phyloP scores from a whole-genome alignment of 257 asterid species.

The Solanum tacnaense region DNA sequence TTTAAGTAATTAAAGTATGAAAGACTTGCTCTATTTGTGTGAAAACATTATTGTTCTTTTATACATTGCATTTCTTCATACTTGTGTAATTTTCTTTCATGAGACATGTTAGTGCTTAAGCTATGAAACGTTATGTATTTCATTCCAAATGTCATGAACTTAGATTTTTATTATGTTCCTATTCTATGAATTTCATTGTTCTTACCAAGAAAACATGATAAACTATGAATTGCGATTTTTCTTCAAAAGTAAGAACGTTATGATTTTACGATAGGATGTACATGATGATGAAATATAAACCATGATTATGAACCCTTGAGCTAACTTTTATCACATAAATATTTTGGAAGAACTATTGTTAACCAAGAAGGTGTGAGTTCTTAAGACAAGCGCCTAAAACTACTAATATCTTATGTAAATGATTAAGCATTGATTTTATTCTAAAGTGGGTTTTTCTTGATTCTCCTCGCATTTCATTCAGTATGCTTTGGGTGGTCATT shows the following conservation, averaged over 20 bases:
- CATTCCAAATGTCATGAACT: neutral
- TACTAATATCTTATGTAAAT: neutral
- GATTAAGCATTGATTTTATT: neutral
- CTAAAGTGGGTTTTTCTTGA: neutral
- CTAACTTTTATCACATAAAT: neutral
- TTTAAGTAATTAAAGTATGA: neutral
- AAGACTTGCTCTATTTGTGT: neutral
- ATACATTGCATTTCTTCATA: neutral
- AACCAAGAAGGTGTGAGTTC: neutral
- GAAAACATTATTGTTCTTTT: neutral
- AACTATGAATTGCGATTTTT: neutral
- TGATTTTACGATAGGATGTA: neutral
- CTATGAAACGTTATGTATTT: neutral
- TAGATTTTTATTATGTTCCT: neutral
- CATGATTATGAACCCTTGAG: neutral
- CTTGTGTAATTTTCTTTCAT: neutral
- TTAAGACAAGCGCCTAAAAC: neutral
- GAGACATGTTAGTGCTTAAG: neutral
- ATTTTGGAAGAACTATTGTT: neutral
- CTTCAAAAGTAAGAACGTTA: neutral
- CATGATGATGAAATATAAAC: neutral
- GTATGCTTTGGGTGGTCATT: neutral
- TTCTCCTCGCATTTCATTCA: neutral
- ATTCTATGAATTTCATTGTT: neutral
- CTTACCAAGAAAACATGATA: neutral